These are phyloP conservation scores for Phytophthora agathidicida DNA, from an alignment of 352 stramenopile species.

Conservation along the genomic window DNA sequence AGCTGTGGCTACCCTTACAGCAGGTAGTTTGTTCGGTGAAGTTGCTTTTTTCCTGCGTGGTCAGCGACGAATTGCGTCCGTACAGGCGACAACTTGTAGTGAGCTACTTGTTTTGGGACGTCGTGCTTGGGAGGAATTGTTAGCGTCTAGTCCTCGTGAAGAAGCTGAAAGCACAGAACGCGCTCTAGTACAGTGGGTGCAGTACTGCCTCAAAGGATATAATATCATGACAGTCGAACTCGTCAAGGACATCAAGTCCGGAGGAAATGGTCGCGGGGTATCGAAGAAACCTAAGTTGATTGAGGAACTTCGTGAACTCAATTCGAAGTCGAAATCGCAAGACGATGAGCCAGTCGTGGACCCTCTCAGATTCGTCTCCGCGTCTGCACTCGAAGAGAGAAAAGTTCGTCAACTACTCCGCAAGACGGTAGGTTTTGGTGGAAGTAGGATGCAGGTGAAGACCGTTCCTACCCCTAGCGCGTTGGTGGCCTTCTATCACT, in stretches of 20 bases:
- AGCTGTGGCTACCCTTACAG: constrained; percentile 58
- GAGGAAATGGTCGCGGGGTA: constrained; percentile 6
- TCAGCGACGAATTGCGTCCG: constrained; percentile 61
- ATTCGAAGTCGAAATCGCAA: not conserved
- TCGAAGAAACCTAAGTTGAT: constrained; percentile 41
- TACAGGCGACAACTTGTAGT: constrained; percentile 67
- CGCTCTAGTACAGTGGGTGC: constrained; percentile 57
- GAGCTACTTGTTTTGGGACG: constrained; percentile 66
- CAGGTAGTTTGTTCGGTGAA: constrained; percentile 75
- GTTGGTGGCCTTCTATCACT: constrained; percentile 1
- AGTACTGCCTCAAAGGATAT: constrained; percentile 68
- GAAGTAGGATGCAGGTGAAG: not conserved
- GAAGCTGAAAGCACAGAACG: constrained; percentile 48
- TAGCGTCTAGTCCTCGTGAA: constrained; percentile 48
- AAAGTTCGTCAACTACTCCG: constrained; percentile 46
- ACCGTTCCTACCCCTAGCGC: not conserved
- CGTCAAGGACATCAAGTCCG: constrained; percentile 70
- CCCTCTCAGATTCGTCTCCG: constrained; percentile 28
- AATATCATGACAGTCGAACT: constrained; percentile 78
- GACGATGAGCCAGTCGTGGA: not conserved
- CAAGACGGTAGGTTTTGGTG: constrained; percentile 28
- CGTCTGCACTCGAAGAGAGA: constrained; percentile 42
- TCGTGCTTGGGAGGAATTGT: constrained; percentile 53
- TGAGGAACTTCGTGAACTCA: constrained; percentile 41
- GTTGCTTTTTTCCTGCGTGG: constrained; percentile 75